phyloP scores from a whole-genome alignment of 257 asterid species.

The Striga asiatica region DNA sequence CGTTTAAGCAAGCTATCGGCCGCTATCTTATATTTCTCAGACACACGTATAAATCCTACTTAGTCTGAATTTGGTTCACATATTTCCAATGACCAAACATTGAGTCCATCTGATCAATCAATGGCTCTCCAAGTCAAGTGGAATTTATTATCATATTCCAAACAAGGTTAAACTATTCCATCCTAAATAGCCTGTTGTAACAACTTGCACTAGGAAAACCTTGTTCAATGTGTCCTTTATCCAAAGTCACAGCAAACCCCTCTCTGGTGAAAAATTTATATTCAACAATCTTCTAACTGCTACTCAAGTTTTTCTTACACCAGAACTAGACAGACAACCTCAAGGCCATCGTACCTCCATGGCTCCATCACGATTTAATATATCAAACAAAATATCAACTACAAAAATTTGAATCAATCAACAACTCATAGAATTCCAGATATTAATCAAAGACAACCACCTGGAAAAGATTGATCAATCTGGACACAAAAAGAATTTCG shows the following conservation, averaged over 20 bases:
- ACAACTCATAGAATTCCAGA: not conserved
- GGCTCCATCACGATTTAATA: not conserved
- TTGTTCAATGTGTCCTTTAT: not conserved
- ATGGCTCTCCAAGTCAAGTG: not conserved
- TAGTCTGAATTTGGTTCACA: not conserved
- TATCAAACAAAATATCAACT: slow-evolving; percentile 3
- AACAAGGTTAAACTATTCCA: not conserved
- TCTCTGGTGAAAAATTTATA: not conserved
- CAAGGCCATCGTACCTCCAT: slow-evolving; percentile 6
- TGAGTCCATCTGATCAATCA: not conserved
- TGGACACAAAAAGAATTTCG: not conserved
- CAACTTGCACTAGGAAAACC: not conserved
- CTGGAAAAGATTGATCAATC: not conserved
- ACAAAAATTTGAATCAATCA: not conserved
- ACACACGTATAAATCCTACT: slow-evolving; percentile 1
- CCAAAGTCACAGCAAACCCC: slow-evolving; percentile 4
- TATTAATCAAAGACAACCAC: not conserved
- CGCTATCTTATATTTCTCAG: not conserved
- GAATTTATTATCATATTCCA: not conserved
- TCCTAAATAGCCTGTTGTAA: slow-evolving; percentile 8
- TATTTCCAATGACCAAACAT: not conserved
- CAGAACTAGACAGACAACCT: slow-evolving; percentile 9
- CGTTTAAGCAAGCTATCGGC: slow-evolving; percentile 7
- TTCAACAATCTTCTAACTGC: slow-evolving; percentile 10
- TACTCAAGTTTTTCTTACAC: slow-evolving; percentile 4